phyloP scores from a whole-genome alignment of 768 basidiomycete species.

The Suillus placidus region DNA sequence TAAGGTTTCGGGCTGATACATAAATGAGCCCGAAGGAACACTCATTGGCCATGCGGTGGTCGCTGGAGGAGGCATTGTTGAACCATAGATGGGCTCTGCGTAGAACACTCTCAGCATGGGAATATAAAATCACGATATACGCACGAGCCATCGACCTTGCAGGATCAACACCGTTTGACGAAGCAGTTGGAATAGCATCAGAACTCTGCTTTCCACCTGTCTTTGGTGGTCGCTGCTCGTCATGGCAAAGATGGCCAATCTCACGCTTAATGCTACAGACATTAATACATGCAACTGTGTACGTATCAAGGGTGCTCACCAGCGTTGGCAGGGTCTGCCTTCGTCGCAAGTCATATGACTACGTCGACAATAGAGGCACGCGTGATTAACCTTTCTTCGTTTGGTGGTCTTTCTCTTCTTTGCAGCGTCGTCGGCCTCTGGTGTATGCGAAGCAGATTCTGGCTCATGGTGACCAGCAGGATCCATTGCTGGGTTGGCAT shows the following conservation, averaged over 20 bases:
- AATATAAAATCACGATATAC: constrained; percentile 3
- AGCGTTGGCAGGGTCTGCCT: constrained; percentile 88
- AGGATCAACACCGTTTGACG: constrained; percentile 35
- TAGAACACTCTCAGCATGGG: not conserved
- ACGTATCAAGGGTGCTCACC: constrained; percentile 56
- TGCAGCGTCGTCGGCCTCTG: constrained; percentile 33
- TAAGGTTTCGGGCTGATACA: constrained; percentile 72
- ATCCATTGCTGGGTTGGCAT: constrained; percentile 24
- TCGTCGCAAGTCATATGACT: constrained; percentile 95
- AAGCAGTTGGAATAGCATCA: constrained; percentile 22
- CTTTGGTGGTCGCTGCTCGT: constrained; percentile 68
- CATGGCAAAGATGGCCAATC: constrained; percentile 93
- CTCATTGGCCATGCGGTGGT: constrained; percentile 58
- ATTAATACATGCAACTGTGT: constrained; percentile 14
- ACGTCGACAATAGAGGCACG: constrained; percentile 89
- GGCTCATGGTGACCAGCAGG: constrained; percentile 23
- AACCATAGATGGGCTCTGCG: constrained; percentile 28
- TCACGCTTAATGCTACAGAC: constrained; percentile 85
- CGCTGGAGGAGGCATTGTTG: constrained; percentile 28
- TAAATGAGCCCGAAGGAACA: constrained; percentile 51
- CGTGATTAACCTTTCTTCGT: constrained; percentile 87
- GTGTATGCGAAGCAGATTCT: constrained; percentile 18
- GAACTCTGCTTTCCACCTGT: constrained; percentile 44
- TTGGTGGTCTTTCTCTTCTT: constrained; percentile 54
- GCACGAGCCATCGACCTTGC: constrained; percentile 35